Evolutionary conservation across 1,284 basidiomycete genomes (phyloP).

Genomic region (Polyporus tsugae): DNA sequence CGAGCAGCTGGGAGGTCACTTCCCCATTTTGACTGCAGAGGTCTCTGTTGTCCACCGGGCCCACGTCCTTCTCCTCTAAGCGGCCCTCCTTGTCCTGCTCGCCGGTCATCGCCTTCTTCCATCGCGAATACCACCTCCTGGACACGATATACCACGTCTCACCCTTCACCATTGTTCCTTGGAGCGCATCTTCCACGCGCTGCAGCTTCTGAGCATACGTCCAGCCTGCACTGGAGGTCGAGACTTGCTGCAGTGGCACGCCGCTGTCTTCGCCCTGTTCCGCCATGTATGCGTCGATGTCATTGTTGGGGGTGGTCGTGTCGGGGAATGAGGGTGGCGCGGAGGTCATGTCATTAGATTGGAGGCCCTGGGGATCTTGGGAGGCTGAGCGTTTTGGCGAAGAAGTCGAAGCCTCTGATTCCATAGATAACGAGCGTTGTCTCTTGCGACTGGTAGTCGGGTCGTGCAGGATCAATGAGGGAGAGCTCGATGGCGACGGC

Average conservation of each 20-base stretch:
- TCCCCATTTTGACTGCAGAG: slow-evolving; percentile 66
- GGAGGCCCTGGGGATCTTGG: slow-evolving; percentile 52
- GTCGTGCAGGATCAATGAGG: slow-evolving; percentile 37
- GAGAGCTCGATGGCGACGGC: slow-evolving; percentile 40
- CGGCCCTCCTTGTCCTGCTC: slow-evolving; percentile 71
- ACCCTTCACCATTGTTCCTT: slow-evolving; percentile 61
- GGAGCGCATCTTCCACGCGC: slow-evolving; percentile 56
- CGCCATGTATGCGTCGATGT: slow-evolving; percentile 77
- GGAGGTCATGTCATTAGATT: slow-evolving; percentile 51
- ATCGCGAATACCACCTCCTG: slow-evolving; percentile 76
- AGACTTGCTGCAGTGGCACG: slow-evolving; percentile 11
- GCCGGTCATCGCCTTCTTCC: slow-evolving; percentile 75
- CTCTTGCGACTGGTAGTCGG: slow-evolving; percentile 49
- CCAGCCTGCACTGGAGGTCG: slow-evolving; percentile 33
- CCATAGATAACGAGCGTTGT: slow-evolving; percentile 58
- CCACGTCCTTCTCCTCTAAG: slow-evolving; percentile 67
- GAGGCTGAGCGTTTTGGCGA: slow-evolving; percentile 78
- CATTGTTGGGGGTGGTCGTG: slow-evolving; percentile 37
- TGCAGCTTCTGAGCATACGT: slow-evolving; percentile 55
- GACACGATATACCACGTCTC: slow-evolving; percentile 85
- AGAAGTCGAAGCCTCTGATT: slow-evolving; percentile 62
- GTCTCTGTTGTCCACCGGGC: slow-evolving; percentile 77
- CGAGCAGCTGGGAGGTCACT: slow-evolving; percentile 53
- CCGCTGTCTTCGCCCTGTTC: slow-evolving; percentile 60
- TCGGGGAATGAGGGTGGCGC: slow-evolving; percentile 44